Evolutionary conservation across 768 basidiomycete genomes (phyloP), one percentile per base, ranked within the genome.

Genomic region (Macrolepiota fuliginosa): DNA sequence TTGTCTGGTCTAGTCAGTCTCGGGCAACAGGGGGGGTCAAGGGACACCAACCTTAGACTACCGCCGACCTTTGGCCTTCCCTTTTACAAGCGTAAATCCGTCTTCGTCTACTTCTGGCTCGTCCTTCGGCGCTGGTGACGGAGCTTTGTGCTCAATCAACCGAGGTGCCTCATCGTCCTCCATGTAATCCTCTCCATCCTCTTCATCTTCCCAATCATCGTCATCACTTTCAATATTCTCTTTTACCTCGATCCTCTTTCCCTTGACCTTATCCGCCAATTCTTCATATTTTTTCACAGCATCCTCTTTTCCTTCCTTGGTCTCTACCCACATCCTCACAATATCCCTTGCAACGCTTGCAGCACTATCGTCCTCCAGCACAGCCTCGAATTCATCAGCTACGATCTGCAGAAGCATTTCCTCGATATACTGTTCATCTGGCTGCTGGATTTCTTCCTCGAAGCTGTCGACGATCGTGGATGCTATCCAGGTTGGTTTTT

Each of bases 41-140:
- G 42, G 17, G 42, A 19, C 42, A 45, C 42, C 7, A 19, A 45
- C 42, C 42, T 19, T 19, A 13, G 46, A 39, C 56, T 47, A 59
- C 65, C 64, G 52, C 76, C 65, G 82, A 72, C 79, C 77, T 68
- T 85, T 87, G 11, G 84, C 81, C 67, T 84, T 87, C 25, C 77
- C 79, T 66, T 83, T 83, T 2, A 98, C 92, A 54, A 89, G 70
- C 2, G 90, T 93, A 70, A 98, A 98, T 0, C 96, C 96, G 62
- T 98, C 95, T 63, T 95, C 91, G 67, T 98, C 96, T 0, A 96
- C 80, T 54, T 92, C 83, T 0, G 90, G 89, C 67, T 90, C 88
- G 11, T 79, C 74, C 55, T 73, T 77, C n/a, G 67, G 74, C 62
- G 71, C 65, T 32, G 67, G 56, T 51, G 68, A 53, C 7, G 61